Evolutionary conservation across 169 alveolate genomes (phyloP).

Genomic region (Eimeria zaria): DNA sequence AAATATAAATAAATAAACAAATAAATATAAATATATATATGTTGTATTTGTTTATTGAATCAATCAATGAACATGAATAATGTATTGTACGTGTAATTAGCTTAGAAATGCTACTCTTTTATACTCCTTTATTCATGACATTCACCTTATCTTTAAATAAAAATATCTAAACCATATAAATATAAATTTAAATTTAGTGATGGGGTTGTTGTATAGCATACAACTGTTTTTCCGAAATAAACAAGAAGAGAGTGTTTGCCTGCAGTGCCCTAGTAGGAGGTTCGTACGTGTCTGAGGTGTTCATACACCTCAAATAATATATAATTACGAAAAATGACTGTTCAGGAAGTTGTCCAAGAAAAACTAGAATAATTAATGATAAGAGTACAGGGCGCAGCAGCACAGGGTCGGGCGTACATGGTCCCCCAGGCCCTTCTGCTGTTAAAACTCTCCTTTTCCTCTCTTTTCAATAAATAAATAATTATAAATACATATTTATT

Average conservation of each 20-base stretch:
- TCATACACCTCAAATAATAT: slow-evolving; percentile 19
- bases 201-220: too few species aligned
- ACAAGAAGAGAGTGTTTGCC: too few species aligned
- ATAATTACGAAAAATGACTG: not conserved
- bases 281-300: not conserved
- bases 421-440: slow-evolving; percentile 2
- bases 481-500: too few species aligned
- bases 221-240: not conserved
- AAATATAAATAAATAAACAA: not conserved
- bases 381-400: not conserved
- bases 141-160: too few species aligned
- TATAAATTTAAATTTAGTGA: too few species aligned
- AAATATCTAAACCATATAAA: too few species aligned
- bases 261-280: not conserved
- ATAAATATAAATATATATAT: not conserved
- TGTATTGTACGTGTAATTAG: too few species aligned
- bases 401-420: slow-evolving; percentile 18
- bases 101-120: too few species aligned
- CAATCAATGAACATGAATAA: too few species aligned
- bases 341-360: not conserved
- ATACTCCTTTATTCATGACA: not conserved
- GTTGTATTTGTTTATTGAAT: not conserved
- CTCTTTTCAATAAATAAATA: not conserved
- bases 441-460: not conserved
- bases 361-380: not conserved